Percentiles rank a stretch among this genome's conserved stretches.
Conservation (phyloP, 257 asterid species). For the Lantana camara region DNA sequence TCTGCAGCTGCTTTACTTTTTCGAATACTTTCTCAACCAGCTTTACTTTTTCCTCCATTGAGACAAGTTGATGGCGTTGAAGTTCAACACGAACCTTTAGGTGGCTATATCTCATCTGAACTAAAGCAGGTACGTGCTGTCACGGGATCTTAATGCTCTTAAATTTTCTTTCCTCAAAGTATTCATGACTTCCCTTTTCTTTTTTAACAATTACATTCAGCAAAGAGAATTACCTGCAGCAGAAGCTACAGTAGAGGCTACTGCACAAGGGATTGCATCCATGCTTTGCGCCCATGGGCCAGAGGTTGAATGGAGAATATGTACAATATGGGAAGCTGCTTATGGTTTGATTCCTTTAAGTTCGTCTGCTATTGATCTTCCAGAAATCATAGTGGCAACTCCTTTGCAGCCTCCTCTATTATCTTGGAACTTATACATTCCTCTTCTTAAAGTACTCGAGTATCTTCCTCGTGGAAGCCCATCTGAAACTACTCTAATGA, state of each 20-base stretch:
- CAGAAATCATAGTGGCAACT: constrained; percentile 91
- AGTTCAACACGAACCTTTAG: constrained; percentile 66
- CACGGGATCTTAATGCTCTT: constrained; percentile 27
- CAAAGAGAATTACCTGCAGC: constrained; percentile 79
- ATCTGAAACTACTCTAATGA: constrained; percentile 95
- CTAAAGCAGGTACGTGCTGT: constrained; percentile 63
- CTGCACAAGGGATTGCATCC: constrained; percentile 99
- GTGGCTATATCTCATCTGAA: constrained; percentile 60
- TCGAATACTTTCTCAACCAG: constrained; percentile 96
- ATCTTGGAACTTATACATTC: constrained; percentile 93
- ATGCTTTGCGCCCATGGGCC: constrained; percentile 99
- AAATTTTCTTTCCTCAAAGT: constrained; percentile 12
- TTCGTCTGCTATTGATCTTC: constrained; percentile 96
- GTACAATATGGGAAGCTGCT: constrained; percentile 99
- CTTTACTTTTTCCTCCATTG: constrained; percentile 90
- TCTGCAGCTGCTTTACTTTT: constrained; percentile 99
- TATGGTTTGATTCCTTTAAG: constrained; percentile 95
- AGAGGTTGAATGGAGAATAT: constrained; percentile 99
- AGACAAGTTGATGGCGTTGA: constrained; percentile 92
- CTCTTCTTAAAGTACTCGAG: constrained; percentile 95
- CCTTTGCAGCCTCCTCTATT: constrained; percentile 92
- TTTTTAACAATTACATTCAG: constrained; percentile 33
- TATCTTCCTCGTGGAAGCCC: constrained; percentile 99
- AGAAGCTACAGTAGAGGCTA: constrained; percentile 94
- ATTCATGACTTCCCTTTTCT: constrained; percentile 8